Evolutionary conservation across 352 stramenopile genomes (phyloP).

Genomic region (Detonula confervacea): DNA sequence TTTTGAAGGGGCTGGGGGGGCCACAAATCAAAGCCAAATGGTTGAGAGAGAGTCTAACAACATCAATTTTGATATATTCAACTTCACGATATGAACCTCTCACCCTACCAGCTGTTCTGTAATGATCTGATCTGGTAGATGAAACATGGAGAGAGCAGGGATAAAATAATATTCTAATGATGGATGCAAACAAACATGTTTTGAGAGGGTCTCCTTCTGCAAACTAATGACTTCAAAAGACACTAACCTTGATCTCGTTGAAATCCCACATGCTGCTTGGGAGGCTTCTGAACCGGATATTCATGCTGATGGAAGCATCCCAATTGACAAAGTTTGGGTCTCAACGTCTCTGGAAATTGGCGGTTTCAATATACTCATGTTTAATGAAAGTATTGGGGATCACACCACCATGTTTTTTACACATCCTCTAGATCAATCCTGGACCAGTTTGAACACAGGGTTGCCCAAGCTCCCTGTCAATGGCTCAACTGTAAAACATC

Average conservation of each 20-base stretch:
- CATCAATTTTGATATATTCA: slow-evolving; percentile 35
- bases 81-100: background rate
- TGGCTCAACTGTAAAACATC: slow-evolving; percentile 16
- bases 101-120: slow-evolving; percentile 15
- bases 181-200: slow-evolving; percentile 38
- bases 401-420: slow-evolving; percentile 35
- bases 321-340: slow-evolving; percentile 25
- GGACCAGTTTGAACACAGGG: slow-evolving; percentile 13
- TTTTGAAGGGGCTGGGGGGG: no score
- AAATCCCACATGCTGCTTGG: slow-evolving; percentile 19
- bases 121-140: slow-evolving; percentile 25
- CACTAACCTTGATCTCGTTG: background rate
- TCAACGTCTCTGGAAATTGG: slow-evolving; percentile 4
- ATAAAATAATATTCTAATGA: slow-evolving; percentile 35
- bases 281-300: slow-evolving; percentile 17
- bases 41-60: slow-evolving; percentile 9
- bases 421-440: slow-evolving; percentile 23
- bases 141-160: slow-evolving; percentile 7
- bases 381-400: slow-evolving; percentile 25
- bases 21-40: background rate
- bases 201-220: background rate
- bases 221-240: background rate
- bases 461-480: slow-evolving; percentile 14
- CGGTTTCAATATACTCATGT: slow-evolving; percentile 11
- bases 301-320: slow-evolving; percentile 11